Base-by-base conservation (phyloP, 2,329 filamentous ascomycete species). In the Exophiala phaeomuriformis region DNA sequence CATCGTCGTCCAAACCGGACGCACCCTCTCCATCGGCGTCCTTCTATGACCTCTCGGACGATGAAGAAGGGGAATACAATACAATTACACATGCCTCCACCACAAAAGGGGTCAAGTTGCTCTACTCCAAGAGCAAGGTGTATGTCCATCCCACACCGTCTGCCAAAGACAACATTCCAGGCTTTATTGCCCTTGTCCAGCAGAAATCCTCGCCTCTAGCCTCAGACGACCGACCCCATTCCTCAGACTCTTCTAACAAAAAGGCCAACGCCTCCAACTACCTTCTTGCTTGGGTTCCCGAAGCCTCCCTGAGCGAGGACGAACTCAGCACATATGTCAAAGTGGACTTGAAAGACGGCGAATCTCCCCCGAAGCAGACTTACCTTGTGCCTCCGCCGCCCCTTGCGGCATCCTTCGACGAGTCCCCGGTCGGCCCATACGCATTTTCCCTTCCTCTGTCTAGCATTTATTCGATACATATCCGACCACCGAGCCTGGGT, bases 81-180 rank as follows among this genome's bases (percentile, higher is more conserved):
- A 97, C 90, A 12, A 89, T 98, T 65, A 86, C 88, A 3, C 88
- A 94, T 66, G 81, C 82, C 3, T 81, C 80, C 61, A 83, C 82
- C 2, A 86, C 87, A 0, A 82, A 82, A 61, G 93, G 91, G 1
- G 93, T 98, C 43, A 98, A 97, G 72, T 76, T 98, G 32, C 77
- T 98, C 9, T 96, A 86, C 65, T 91, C 90, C 19, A 98, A 98
- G 75, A 96, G 90, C 84, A 98, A 97, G 79, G 93, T 98, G 68
- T 98, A 97, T 68, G 85, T 98, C 41, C 93, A 98, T 69, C 93
- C 93, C 1, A 90, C 90, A 0, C 86, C 91, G 0, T 94, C 89
- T 0, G 81, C 90, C 52, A 95, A 90, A 73, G 93, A 98, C 74
- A 98, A 98, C 63, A 94, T 98, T 52, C 77, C 89, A 3, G 93